Evolutionary conservation across 2,329 filamentous ascomycete genomes (phyloP).

Genomic region (Aspergillus pseudoviridinutans): DNA sequence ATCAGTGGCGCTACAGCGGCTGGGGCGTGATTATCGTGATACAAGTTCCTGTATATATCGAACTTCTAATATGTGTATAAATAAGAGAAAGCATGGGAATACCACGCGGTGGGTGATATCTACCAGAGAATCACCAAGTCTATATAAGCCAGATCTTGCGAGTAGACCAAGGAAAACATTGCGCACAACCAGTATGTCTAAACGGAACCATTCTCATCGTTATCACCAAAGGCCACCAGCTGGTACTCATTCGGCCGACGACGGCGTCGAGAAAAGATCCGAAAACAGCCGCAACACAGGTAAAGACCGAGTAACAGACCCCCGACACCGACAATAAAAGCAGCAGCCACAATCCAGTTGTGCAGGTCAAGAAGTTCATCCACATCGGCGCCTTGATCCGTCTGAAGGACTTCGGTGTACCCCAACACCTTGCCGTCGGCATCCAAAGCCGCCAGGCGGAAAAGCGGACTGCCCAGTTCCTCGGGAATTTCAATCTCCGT

Average conservation of each 20-base stretch:
- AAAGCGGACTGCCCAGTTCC: constrained; percentile 6
- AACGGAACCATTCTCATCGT: background rate
- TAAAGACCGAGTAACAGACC: constrained; percentile 15
- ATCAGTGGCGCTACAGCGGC: too few species aligned
- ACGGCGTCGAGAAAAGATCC: background rate
- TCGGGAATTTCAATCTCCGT: constrained; percentile 23
- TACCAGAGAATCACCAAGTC: background rate
- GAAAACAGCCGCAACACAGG: constrained; percentile 5
- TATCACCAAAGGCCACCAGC: constrained; percentile 12
- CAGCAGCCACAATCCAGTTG: constrained; percentile 10
- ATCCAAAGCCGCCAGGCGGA: constrained; percentile 21
- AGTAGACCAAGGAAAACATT: background rate
- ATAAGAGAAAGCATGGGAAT: background rate
- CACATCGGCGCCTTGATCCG: background rate
- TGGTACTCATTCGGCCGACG: constrained; percentile 12
- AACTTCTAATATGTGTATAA: background rate
- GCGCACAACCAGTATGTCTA: background rate
- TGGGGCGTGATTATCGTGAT: too few species aligned
- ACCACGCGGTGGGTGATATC: background rate
- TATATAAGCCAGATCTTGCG: background rate
- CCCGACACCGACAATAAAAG: constrained; percentile 7
- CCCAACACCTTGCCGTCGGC: constrained; percentile 12
- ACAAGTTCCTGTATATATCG: background rate
- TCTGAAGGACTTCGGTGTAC: constrained; percentile 13
- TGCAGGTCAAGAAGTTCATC: constrained; percentile 9